Evolutionary conservation across 2,329 filamentous ascomycete species (phyloP).

Genomic region (Aspergillus pseudotamarii): DNA sequence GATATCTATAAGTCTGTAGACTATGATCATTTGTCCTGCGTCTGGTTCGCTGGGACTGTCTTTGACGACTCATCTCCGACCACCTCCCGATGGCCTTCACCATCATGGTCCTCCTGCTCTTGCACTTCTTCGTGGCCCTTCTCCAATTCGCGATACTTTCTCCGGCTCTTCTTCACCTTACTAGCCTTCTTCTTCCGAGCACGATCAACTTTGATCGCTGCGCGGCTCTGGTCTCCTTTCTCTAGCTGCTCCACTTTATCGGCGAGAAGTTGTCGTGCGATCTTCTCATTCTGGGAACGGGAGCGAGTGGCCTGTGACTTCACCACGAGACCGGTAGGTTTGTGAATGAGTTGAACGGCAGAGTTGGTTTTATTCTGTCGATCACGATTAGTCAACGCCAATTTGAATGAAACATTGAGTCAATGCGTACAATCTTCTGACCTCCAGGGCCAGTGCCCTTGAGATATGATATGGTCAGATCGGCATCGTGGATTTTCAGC

Average conservation of each 20-base stretch:
- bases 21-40: background rate
- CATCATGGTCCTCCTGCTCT: conserved; percentile 18
- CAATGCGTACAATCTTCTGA: conserved; percentile 77
- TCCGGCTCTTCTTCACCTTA: conserved; percentile 46
- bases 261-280: conserved; percentile 76
- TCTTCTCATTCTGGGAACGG: conserved; percentile 81
- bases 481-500: conserved; percentile 72
- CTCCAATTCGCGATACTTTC: conserved; percentile 47
- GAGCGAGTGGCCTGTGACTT: conserved; percentile 93
- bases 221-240: conserved; percentile 75
- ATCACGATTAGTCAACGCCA: background rate
- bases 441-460: conserved; percentile 92
- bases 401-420: background rate
- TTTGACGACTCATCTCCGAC: background rate
- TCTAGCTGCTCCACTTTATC: conserved; percentile 73
- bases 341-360: conserved; percentile 88
- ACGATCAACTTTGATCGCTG: conserved; percentile 76
- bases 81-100: conserved; percentile 7
- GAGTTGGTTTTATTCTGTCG: conserved; percentile 88
- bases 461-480: conserved; percentile 82
- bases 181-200: conserved; percentile 66
- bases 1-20: background rate
- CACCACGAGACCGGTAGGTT: conserved; percentile 87
- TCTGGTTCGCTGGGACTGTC: background rate
- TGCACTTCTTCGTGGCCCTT: conserved; percentile 23